phyloP scores from a whole-genome alignment of 1,139 yeast species.

The Taphrina confusa region DNA sequence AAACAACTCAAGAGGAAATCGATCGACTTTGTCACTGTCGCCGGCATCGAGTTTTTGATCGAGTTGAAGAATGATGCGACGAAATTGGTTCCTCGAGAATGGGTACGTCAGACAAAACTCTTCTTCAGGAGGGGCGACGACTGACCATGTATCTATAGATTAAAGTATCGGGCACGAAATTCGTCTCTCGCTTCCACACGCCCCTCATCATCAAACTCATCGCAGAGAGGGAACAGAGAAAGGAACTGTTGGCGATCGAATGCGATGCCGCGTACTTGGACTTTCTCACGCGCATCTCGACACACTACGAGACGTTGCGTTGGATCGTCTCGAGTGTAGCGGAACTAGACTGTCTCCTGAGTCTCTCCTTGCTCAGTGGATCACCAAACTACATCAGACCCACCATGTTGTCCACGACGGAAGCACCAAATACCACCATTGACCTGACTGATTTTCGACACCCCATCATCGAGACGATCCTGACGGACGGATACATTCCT shows the following conservation, averaged over 20 bases:
- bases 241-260: conserved; percentile 58
- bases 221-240: conserved; percentile 60
- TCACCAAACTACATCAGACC: conserved; percentile 61
- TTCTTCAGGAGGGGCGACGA: neutral
- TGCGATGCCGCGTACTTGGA: conserved; percentile 59
- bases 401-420: conserved; percentile 46
- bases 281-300: conserved; percentile 55
- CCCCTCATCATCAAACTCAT: conserved; percentile 58
- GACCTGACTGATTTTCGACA: conserved; percentile 65
- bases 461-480: conserved; percentile 67
- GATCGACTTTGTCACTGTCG: conserved; percentile 58
- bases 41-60: conserved; percentile 67
- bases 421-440: conserved; percentile 52
- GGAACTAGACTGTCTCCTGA: conserved; percentile 69
- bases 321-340: conserved; percentile 58
- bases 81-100: conserved; percentile 62
- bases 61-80: conserved; percentile 68
- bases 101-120: conserved; percentile 53
- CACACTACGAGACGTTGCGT: conserved; percentile 57
- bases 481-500: conserved; percentile 60
- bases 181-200: conserved; percentile 71
- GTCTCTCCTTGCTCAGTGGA: conserved; percentile 65
- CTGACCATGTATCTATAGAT: neutral
- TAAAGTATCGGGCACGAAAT: conserved; percentile 54
- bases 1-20: conserved; percentile 58